Base-by-base conservation (phyloP, 2,329 filamentous ascomycete species). In the Cladophialophora yegresii region DNA sequence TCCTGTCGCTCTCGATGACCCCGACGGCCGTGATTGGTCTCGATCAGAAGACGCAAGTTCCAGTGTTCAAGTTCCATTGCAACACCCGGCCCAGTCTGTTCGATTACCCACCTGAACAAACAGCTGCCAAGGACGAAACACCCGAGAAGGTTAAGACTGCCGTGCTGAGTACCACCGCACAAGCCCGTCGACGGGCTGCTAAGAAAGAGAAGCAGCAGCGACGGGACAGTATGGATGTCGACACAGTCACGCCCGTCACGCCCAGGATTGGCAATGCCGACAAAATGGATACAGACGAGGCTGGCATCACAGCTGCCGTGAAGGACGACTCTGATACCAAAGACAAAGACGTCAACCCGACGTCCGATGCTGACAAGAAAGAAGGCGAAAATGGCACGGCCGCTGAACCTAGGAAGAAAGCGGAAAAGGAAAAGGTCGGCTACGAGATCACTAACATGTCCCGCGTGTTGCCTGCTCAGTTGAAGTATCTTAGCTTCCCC, bases 381-480 rank as follows among this genome's bases (percentile, higher is more conserved):
- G 83, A 84, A 40, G 73, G 75, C n/a, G 74, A 76, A 6, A 51
- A 23, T 28, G 33, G 32, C 47, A 32, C 28, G 23, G 75, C 74
- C 0, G 83, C 83, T 45, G 85, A 88, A 13, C 80, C 83, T 43
- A 96, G 93, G 85, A 96, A 96, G 85, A 96, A 95, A 83, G 81
- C 83, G 0, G 92, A 97, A 78, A 96, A 95, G 82, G 95, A 99
- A 81, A 98, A 96, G 85, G 85, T 96, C 64, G 95, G 95, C 71
- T 97, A 95, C 76, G 92, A 97, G 69, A 85, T 99, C 67, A 91
- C 95, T 75, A 99, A 99, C 82, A 96, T 99, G 92, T 96, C 90
- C 61, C 87, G 95, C 72, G 92, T 99, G 40, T 85, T 99, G 54
- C 95, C 93, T 0, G 86, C 87, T 54, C 95, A 99, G 80, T 85